A percentile compares a stretch with the other conserved stretches of the same genome.
Evolutionary conservation across 2,329 filamentous ascomycete genomes (phyloP).

Genomic region (Xylaria sp.): DNA sequence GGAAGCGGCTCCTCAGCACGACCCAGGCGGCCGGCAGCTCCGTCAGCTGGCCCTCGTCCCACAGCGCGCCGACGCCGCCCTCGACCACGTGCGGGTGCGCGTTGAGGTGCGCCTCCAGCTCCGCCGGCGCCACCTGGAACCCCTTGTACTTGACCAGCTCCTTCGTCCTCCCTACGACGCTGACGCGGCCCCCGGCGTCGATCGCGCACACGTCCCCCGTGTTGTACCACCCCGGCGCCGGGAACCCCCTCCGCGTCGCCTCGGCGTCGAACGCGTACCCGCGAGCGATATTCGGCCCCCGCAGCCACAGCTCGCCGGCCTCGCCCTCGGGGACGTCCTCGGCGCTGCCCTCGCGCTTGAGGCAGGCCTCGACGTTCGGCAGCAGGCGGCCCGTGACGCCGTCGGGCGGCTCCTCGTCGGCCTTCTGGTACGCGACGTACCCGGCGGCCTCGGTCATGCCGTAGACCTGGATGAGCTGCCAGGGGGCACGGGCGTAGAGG

Average conservation of each 20-base stretch:
- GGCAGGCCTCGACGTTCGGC: conserved; percentile 43
- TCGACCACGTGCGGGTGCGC: conserved; percentile 42
- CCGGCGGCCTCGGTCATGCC: conserved; percentile 50
- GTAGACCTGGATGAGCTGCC: conserved; percentile 46
- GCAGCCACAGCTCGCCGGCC: conserved; percentile 48
- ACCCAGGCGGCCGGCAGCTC: conserved; percentile 45
- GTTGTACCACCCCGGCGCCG: conserved; percentile 45
- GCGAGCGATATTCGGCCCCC: conserved; percentile 47
- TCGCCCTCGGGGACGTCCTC: conserved; percentile 41
- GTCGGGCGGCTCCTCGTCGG: conserved; percentile 36
- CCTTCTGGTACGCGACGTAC: conserved; percentile 46
- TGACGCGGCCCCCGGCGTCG: conserved; percentile 37
- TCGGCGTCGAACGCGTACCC: conserved; percentile 46
- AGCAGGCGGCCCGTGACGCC: conserved; percentile 42
- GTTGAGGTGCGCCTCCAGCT: conserved; percentile 42
- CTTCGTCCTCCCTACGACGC: conserved; percentile 44
- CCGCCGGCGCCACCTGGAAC: conserved; percentile 44
- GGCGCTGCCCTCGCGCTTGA: conserved; percentile 42
- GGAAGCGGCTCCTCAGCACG: conserved; percentile 33
- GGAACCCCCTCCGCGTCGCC: conserved; percentile 42
- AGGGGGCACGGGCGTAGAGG: conserved; percentile 38
- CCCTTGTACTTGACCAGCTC: conserved; percentile 48
- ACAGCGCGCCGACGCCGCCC: conserved; percentile 39
- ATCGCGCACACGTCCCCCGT: conserved; percentile 49
- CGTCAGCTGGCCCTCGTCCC: conserved; percentile 43